Conservation (phyloP, 2,329 filamentous ascomycete genomes). For the Penicillium concentricum region DNA sequence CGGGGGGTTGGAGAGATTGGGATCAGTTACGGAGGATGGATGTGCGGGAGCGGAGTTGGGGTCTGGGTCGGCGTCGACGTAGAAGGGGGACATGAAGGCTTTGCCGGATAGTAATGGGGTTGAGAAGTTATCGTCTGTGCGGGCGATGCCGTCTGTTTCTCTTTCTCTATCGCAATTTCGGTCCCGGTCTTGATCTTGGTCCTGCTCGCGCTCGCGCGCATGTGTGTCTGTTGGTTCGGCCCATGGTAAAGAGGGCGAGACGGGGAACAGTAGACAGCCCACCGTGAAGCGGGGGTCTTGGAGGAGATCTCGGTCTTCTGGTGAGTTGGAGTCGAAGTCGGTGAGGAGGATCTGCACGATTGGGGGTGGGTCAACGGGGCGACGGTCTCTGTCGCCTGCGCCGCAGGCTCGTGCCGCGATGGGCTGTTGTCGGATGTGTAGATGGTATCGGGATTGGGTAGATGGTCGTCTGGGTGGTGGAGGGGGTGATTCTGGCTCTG, state of each 20-base stretch:
- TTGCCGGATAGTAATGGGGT: constrained; percentile 39
- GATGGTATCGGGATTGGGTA: constrained; percentile 34
- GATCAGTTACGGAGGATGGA: constrained; percentile 25
- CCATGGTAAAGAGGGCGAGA: constrained; percentile 19
- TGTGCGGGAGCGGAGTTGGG: constrained; percentile 42
- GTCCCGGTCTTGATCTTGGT: constrained; percentile 4
- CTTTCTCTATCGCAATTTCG: not conserved
- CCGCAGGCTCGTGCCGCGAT: constrained; percentile 48
- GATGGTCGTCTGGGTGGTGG: constrained; percentile 23
- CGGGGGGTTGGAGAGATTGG: not conserved
- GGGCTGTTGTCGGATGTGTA: constrained; percentile 49
- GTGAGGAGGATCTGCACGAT: constrained; percentile 48
- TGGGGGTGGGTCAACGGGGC: constrained; percentile 48
- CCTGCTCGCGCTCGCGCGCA: constrained; percentile 7
- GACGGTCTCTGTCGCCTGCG: constrained; percentile 47
- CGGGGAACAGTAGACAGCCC: constrained; percentile 44
- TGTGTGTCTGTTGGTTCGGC: constrained; percentile 16
- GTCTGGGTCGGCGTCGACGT: constrained; percentile 44
- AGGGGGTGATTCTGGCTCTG: constrained; percentile 21
- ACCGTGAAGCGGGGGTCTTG: constrained; percentile 44
- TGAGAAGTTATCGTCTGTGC: constrained; percentile 21
- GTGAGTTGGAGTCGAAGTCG: constrained; percentile 43
- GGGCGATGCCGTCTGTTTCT: constrained; percentile 17
- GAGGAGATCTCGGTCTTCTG: constrained; percentile 40
- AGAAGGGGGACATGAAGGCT: constrained; percentile 45